Conservation (phyloP, 108 stramenopile genomes). For the Pseudonitzschia pungens region DNA sequence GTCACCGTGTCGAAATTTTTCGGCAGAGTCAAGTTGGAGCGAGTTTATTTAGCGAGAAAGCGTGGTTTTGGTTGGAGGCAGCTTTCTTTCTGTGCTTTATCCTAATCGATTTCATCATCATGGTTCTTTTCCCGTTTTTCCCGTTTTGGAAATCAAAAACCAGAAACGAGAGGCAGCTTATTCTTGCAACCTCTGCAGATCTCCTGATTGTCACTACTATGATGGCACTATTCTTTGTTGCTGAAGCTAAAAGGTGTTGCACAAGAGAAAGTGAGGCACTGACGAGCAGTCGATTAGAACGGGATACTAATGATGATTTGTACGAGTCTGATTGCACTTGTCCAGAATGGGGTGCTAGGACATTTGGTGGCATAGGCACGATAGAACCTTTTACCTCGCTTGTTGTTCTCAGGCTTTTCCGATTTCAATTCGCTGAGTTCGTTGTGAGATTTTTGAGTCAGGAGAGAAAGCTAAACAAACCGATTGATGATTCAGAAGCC, state of each 20-base stretch:
- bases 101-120: constrained; percentile 22
- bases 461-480: not conserved
- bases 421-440: constrained; percentile 44
- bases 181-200: constrained; percentile 46
- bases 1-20: constrained; percentile 47
- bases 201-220: constrained; percentile 48
- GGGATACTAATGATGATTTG: not conserved
- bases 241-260: constrained; percentile 75
- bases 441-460: not conserved
- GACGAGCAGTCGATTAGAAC: not conserved
- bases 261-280: constrained; percentile 13
- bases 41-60: not conserved
- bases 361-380: constrained; percentile 67
- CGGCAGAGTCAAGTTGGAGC: not conserved
- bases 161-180: not conserved
- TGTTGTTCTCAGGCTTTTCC: constrained; percentile 62
- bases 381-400: constrained; percentile 78
- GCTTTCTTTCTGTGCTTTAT: constrained; percentile 43
- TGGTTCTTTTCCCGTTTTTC: constrained; percentile 32
- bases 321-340: constrained; percentile 34
- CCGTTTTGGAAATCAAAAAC: constrained; percentile 10
- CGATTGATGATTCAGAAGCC: not conserved
- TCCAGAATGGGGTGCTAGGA: constrained; percentile 53
- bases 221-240: constrained; percentile 51
- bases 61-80: constrained; percentile 61